These are phyloP conservation scores for Trichocladium antarcticum DNA, from an alignment of 495 filamentous ascomycete genomes.

Conservation along the genomic window DNA sequence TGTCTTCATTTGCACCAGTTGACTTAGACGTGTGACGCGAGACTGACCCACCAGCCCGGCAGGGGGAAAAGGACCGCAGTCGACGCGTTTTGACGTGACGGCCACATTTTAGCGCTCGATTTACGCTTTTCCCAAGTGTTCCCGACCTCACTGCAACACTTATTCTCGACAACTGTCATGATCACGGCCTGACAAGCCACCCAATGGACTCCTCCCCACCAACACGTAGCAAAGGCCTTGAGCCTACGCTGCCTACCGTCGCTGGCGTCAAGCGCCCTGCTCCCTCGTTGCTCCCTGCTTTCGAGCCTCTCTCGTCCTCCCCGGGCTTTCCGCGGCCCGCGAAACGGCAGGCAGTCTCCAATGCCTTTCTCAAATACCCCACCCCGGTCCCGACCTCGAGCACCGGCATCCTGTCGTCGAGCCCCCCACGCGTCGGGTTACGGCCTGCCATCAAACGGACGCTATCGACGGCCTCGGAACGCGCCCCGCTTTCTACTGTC, in stretches of 20 bases:
- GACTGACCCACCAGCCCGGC: constrained; percentile 1
- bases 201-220: constrained; percentile 29
- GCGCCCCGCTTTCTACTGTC: constrained; percentile 69
- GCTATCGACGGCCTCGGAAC: constrained; percentile 64
- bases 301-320: constrained; percentile 86
- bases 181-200: constrained; percentile 15
- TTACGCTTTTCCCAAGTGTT: constrained; percentile 4
- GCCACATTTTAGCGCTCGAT: background rate
- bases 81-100: constrained; percentile 21
- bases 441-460: constrained; percentile 49
- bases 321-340: constrained; percentile 64
- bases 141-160: background rate
- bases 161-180: constrained; percentile 16
- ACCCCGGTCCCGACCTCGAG: constrained; percentile 90
- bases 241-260: constrained; percentile 36
- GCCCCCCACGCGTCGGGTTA: constrained; percentile 51
- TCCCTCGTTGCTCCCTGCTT: constrained; percentile 74
- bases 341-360: constrained; percentile 53
- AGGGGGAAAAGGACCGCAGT: constrained; percentile 14
- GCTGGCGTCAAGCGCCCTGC: constrained; percentile 68
- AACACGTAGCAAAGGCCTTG: constrained; percentile 12
- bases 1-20: background rate
- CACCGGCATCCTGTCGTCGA: constrained; percentile 82
- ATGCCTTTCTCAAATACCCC: constrained; percentile 55
- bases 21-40: constrained; percentile 14